phyloP scores from a whole-genome alignment of 768 basidiomycete genomes.

The Lactarius pseudohatsudake region DNA sequence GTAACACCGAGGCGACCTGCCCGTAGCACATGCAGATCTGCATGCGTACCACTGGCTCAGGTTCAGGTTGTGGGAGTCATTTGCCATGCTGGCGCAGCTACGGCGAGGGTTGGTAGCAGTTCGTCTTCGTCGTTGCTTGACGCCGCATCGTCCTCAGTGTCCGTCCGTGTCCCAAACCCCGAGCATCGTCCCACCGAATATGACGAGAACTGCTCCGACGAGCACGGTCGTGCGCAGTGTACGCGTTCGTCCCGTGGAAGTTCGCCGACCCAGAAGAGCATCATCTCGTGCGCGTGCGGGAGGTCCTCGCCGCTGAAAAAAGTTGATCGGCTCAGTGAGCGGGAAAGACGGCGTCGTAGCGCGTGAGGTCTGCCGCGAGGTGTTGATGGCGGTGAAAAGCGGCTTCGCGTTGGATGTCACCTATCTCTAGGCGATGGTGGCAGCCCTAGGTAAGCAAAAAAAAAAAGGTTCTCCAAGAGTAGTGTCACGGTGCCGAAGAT shows the following conservation, averaged over 20 bases:
- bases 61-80: constrained; percentile 19
- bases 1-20: constrained; percentile 42
- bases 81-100: constrained; percentile 24
- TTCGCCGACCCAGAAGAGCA: constrained; percentile 99
- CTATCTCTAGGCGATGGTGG: constrained; percentile 63
- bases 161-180: constrained; percentile 94
- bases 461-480: constrained; percentile 94
- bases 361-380: constrained; percentile 81
- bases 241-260: constrained; percentile 90
- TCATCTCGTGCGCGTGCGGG: constrained; percentile 63
- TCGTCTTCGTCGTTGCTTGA: constrained; percentile 49
- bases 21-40: constrained; percentile 57
- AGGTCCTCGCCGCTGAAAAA: constrained; percentile 47
- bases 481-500: constrained; percentile 93
- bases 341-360: constrained; percentile 98
- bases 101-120: not conserved
- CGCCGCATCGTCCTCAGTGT: constrained; percentile 63
- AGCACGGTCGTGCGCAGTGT: constrained; percentile 88
- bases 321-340: constrained; percentile 89
- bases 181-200: constrained; percentile 98
- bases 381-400: constrained; percentile 88
- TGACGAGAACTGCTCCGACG: constrained; percentile 86
- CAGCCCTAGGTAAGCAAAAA: constrained; percentile 91
- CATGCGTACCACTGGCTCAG: constrained; percentile 35
- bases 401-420: constrained; percentile 81